Evolutionary conservation across 176 grass and related monocot genomes (phyloP).

Genomic region (Triticum timopheevii): DNA sequence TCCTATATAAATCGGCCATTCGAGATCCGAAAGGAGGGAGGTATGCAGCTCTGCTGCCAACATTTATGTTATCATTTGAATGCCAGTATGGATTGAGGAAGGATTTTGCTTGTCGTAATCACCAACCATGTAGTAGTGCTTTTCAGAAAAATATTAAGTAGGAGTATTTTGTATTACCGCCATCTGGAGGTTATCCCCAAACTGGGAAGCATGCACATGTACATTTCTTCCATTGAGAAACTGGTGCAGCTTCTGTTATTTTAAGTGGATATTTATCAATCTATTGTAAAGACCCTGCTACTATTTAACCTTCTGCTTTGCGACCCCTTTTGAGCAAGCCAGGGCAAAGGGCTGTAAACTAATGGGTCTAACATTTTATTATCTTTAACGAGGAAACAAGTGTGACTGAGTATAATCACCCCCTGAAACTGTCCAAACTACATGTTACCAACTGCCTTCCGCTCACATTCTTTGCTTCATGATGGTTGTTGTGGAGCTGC

Average conservation of each 20-base stretch:
- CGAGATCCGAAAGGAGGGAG: constrained; percentile 67
- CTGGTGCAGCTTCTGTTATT: not conserved
- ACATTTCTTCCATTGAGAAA: not conserved
- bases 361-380: not conserved
- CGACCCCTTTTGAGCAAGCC: not conserved
- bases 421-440: not conserved
- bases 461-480: not conserved
- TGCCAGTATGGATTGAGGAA: not conserved
- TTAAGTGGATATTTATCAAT: not conserved
- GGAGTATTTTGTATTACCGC: not conserved
- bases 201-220: not conserved
- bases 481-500: not conserved
- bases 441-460: too few relatives aligned
- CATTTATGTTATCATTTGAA: constrained; percentile 3
- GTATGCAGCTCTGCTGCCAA: constrained; percentile 30
- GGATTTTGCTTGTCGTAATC: not conserved
- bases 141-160: not conserved
- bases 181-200: not conserved
- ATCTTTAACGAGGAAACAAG: not conserved
- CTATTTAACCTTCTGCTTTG: not conserved
- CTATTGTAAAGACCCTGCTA: too few relatives aligned
- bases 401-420: not conserved
- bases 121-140: not conserved
- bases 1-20: constrained; percentile 87
- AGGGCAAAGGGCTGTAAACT: not conserved